phyloP scores from a whole-genome alignment of 495 filamentous ascomycete genomes.

The Staphylotrichum tortipilum region DNA sequence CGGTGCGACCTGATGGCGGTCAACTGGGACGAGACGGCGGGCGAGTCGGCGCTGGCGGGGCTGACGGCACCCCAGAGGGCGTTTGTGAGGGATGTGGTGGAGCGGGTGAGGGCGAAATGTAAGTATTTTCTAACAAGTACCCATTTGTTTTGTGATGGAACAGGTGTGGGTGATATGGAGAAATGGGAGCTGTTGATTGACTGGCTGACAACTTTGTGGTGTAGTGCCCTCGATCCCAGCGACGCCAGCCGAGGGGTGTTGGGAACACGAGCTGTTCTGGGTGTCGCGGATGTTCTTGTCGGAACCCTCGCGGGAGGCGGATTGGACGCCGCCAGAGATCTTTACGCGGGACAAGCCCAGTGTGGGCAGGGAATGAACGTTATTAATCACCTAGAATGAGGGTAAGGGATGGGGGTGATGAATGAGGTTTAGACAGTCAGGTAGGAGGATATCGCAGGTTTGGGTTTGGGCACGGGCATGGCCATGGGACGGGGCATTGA shows the following conservation, averaged over 20 bases:
- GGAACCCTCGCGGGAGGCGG: not conserved
- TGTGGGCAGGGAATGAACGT: slow-evolving; percentile 10
- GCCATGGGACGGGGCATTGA: no score
- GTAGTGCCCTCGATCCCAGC: slow-evolving; percentile 13
- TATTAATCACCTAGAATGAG: no score
- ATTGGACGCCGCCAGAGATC: slow-evolving; percentile 16
- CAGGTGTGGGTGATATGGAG: no score
- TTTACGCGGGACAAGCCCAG: slow-evolving; percentile 17
- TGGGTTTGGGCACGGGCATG: no score
- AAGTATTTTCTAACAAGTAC: not conserved
- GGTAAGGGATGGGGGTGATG: not conserved
- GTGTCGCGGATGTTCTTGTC: slow-evolving; percentile 22
- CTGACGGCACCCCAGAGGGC: slow-evolving; percentile 12
- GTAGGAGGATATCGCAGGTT: no score
- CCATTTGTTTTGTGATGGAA: not conserved
- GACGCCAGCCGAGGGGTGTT: slow-evolving; percentile 14
- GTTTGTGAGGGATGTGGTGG: slow-evolving; percentile 11
- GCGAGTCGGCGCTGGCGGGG: slow-evolving; percentile 7
- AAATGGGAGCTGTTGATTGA: no score
- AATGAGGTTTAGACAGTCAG: no score
- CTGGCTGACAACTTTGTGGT: not conserved
- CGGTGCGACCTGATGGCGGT: slow-evolving; percentile 18
- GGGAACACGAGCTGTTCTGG: slow-evolving; percentile 25
- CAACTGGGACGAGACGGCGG: slow-evolving; percentile 11
- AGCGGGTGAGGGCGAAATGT: slow-evolving; percentile 10